A percentile compares a stretch with the other conserved stretches of the same genome.
These are phyloP conservation scores for Uncinocarpus reesii DNA, from an alignment of 2,329 filamentous ascomycete genomes.

Conservation along the genomic window DNA sequence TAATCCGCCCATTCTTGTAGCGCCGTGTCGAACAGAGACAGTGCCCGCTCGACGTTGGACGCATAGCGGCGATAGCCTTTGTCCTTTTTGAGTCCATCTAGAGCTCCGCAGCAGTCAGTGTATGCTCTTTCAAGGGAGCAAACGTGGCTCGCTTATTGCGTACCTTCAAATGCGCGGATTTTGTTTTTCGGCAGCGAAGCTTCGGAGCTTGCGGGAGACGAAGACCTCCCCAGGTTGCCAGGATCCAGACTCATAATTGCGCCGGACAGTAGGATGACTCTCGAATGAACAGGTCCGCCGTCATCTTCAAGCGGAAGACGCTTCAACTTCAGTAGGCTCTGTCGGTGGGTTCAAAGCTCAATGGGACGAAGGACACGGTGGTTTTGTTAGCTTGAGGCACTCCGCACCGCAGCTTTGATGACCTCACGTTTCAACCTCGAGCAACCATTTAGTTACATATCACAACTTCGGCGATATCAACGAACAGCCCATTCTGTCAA, in stretches of 20 bases:
- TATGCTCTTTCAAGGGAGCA: not conserved
- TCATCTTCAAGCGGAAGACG: constrained; percentile 26
- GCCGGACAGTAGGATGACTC: constrained; percentile 24
- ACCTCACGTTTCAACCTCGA: not conserved
- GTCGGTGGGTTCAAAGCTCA: not conserved
- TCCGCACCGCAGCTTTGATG: not conserved
- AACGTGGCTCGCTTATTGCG: constrained; percentile 11
- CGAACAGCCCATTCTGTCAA: too few relatives aligned
- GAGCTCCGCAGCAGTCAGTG: not conserved
- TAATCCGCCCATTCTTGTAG: constrained; percentile 99
- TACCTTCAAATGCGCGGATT: constrained; percentile 67
- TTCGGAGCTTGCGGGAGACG: constrained; percentile 74
- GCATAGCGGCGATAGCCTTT: constrained; percentile 79
- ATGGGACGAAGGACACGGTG: constrained; percentile 1
- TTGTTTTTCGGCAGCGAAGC: constrained; percentile 71
- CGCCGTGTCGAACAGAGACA: constrained; percentile 82
- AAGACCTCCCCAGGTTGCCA: constrained; percentile 33
- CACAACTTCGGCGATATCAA: too few relatives aligned
- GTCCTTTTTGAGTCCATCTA: constrained; percentile 44
- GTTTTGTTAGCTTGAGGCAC: not conserved
- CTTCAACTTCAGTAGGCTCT: too few relatives aligned
- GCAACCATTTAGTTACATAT: too few relatives aligned
- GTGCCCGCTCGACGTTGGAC: constrained; percentile 70
- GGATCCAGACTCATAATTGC: constrained; percentile 36
- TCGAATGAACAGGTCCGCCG: constrained; percentile 19